A percentile compares a stretch with the other conserved stretches of the same genome.
phyloP scores from a whole-genome alignment of 208 protist genomes.

The Leishmania turanica region DNA sequence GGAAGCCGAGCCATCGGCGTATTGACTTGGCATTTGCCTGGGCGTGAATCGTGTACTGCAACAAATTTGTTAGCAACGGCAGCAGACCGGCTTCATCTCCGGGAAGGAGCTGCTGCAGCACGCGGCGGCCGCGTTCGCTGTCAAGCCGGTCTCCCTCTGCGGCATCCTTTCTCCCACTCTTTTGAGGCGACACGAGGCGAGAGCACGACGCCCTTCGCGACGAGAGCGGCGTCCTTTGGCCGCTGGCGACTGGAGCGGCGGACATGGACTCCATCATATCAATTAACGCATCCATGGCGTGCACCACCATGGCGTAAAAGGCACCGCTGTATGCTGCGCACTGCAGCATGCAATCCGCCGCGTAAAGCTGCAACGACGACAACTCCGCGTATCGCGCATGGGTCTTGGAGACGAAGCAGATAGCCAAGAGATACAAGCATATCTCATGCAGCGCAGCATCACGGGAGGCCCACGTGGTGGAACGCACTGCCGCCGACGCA shows the following conservation, averaged over 20 bases:
- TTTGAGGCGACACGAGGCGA: conserved; percentile 4
- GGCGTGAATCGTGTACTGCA: conserved; percentile 58
- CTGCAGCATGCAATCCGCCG: conserved; percentile 71
- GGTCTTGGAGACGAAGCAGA: conserved; percentile 29
- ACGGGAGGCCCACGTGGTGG: conserved; percentile 68
- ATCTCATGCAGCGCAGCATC: conserved; percentile 53
- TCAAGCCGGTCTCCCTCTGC: neutral
- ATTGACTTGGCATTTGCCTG: conserved; percentile 60
- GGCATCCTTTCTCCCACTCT: neutral
- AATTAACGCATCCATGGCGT: conserved; percentile 34
- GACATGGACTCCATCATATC: conserved; percentile 24
- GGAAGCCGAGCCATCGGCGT: conserved; percentile 65
- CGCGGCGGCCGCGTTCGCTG: conserved; percentile 9
- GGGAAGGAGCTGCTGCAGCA: conserved; percentile 22
- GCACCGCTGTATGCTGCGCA: conserved; percentile 61
- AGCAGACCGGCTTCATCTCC: conserved; percentile 48
- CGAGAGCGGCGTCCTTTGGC: neutral
- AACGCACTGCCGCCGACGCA: conserved; percentile 42
- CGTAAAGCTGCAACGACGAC: conserved; percentile 53
- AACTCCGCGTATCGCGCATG: conserved; percentile 32
- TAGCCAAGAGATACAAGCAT: conserved; percentile 50
- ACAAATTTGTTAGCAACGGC: conserved; percentile 56
- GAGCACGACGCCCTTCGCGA: conserved; percentile 2
- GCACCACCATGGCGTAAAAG: conserved; percentile 73
- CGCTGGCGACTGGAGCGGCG: neutral